Evolutionary conservation across 495 filamentous ascomycete species (phyloP).

Genomic region (Penicillium fimorum): DNA sequence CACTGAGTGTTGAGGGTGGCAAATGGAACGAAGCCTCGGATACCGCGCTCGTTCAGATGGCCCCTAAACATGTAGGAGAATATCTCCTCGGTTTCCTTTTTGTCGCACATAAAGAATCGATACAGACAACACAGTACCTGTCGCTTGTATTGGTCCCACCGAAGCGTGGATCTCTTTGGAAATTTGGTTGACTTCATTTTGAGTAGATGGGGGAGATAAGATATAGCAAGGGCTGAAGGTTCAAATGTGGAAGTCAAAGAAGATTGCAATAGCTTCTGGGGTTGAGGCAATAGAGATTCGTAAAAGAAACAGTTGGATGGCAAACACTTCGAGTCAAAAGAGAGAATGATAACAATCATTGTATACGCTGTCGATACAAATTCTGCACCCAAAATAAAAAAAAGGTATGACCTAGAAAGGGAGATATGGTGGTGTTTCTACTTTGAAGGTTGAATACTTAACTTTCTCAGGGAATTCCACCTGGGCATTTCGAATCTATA

Average conservation of each 20-base stretch:
- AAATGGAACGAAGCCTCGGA: constrained; percentile 12
- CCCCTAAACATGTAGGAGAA: constrained; percentile 26
- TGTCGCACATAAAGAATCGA: constrained; percentile 24
- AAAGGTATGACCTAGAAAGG: too few relatives aligned
- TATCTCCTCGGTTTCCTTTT: constrained; percentile 9
- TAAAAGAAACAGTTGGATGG: neutral
- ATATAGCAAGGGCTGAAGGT: neutral
- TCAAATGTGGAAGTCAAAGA: too few relatives aligned
- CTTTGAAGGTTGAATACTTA: too few relatives aligned
- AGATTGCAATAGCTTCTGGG: neutral
- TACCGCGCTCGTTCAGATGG: constrained; percentile 20
- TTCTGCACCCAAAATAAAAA: too few relatives aligned
- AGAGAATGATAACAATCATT: neutral
- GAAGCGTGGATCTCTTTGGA: constrained; percentile 6
- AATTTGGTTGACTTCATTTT: neutral
- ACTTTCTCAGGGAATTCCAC: too few relatives aligned
- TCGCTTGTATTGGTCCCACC: constrained; percentile 24
- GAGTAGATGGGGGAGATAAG: neutral
- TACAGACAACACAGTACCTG: constrained; percentile 29
- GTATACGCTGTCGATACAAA: too few relatives aligned
- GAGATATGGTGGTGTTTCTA: too few relatives aligned
- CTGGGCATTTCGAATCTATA: too few relatives aligned
- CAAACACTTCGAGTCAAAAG: neutral
- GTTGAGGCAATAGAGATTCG: neutral
- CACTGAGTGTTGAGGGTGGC: constrained; percentile 23